Base-by-base conservation (phyloP, 805 yeast species). In the Suhomyces canberraensis region DNA sequence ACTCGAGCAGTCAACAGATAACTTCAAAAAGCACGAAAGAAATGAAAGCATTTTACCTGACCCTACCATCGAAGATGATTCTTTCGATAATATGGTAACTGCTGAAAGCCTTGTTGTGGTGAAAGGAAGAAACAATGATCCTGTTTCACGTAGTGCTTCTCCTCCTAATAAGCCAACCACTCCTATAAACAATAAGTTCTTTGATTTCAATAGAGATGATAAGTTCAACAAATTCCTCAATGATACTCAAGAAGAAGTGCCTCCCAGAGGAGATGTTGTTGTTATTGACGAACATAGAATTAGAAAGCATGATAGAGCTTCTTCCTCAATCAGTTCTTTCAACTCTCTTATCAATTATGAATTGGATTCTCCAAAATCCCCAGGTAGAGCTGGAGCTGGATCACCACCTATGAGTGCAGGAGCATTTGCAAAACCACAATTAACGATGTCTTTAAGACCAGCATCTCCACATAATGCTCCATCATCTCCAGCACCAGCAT, bases 251-350 rank as follows among this genome's bases (percentile, higher is more conserved):
- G 28, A 16, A 2, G 52, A 43, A 16, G 56, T 52, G 2, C 59
- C 59, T 7, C 59, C 58, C 2, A 44, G 59, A 19, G 58, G 56
- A 1, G 59, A 52, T 27, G 31, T 52, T 22, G 38, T 33, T 8
- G 40, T 49, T 13, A 33, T 46, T 18, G 26, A 25, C 13, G 40
- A 37, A 14, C 37, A 39, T 21, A 47, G 41, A 29, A 40, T 47
- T 18, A 36, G 48, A 25, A 48, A 45, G 22, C 52, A 48, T 25
- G 45, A 50, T 16, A 31, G 54, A 16, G 35, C 42, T 3, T 39
- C 44, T 4, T 48, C 51, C 3, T 50, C 54, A 3, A 41, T 46
- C 16, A 46, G 49, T 31, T 50, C 54, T 9, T 48, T 45, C 29
- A 50, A 41, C 34, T 47, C 52, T 11, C 22, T 20, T 20, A 29